Percentiles rank a stretch among this genome's conserved stretches.
Conservation (phyloP, 2,329 filamentous ascomycete species). For the Nothophoma quercina region DNA sequence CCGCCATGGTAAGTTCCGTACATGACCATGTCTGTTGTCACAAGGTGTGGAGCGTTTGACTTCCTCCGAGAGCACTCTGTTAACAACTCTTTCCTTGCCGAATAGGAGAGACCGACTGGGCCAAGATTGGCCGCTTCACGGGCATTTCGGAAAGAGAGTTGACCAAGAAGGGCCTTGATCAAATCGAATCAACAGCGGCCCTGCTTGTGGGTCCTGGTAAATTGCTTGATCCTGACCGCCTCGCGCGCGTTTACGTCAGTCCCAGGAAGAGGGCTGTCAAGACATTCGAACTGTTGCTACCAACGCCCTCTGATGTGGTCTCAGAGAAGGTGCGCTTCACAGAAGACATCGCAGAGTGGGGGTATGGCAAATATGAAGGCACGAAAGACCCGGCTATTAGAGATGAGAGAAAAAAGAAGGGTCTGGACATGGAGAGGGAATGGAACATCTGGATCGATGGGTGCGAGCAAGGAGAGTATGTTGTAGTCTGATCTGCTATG, state of each 20-base stretch:
- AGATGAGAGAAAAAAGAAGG: conserved; percentile 63
- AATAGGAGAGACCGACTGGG: conserved; percentile 58
- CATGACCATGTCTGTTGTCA: too few species aligned
- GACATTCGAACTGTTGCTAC: background rate
- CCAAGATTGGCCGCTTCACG: conserved; percentile 56
- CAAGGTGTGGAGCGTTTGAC: too few species aligned
- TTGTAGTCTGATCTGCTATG: background rate
- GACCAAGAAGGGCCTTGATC: background rate
- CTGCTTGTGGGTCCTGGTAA: background rate
- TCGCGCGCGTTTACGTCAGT: background rate
- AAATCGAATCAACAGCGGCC: background rate
- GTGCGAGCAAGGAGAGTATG: conserved; percentile 78
- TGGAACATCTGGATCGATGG: conserved; percentile 93
- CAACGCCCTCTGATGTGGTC: background rate
- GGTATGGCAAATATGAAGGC: background rate
- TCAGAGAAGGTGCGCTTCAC: background rate
- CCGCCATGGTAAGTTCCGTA: conserved; percentile 26
- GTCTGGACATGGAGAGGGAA: conserved; percentile 57
- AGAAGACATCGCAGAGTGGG: background rate
- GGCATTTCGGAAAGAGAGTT: conserved; percentile 62
- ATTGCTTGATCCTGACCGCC: background rate
- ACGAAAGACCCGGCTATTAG: background rate
- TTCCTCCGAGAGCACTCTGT: too few species aligned
- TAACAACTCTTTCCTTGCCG: too few species aligned
- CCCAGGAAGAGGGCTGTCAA: background rate